phyloP scores from a whole-genome alignment of 805 yeast species.

The Grigorovia humatica region DNA sequence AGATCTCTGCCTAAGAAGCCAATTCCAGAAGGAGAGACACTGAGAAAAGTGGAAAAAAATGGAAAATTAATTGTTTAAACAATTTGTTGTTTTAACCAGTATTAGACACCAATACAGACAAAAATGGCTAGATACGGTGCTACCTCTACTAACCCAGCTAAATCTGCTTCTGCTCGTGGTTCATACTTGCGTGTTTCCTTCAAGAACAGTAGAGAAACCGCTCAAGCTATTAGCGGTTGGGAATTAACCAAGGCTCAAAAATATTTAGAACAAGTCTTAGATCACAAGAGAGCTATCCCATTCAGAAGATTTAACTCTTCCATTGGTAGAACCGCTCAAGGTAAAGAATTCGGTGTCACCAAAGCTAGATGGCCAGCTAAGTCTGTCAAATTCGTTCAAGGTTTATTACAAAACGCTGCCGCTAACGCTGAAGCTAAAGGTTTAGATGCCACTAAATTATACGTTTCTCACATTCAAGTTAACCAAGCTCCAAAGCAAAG shows the following conservation, averaged over 20 bases:
- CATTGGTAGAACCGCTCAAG: constrained; percentile 99
- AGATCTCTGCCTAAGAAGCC: background rate
- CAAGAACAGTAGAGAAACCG: constrained; percentile 99
- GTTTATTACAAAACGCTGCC: constrained; percentile 93
- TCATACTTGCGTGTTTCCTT: constrained; percentile 97
- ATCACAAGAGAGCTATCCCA: constrained; percentile 99
- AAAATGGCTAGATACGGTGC: constrained; percentile 99
- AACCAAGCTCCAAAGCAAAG: constrained; percentile 99
- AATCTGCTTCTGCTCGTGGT: constrained; percentile 98
- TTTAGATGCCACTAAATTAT: constrained; percentile 87
- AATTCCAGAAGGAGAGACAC: background rate
- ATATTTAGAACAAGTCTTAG: constrained; percentile 92
- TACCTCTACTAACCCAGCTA: constrained; percentile 98
- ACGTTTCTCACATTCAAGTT: constrained; percentile 97
- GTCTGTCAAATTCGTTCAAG: constrained; percentile 92
- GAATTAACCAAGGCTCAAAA: constrained; percentile 89
- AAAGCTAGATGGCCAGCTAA: constrained; percentile 99
- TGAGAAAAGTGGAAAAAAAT: background rate
- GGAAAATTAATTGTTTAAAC: background rate
- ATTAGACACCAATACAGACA: background rate
- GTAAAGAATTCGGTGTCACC: constrained; percentile 99
- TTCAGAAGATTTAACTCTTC: constrained; percentile 96
- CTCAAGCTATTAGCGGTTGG: constrained; percentile 98
- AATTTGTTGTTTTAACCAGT: background rate
- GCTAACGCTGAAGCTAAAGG: constrained; percentile 99